A percentile compares a stretch with the other conserved stretches of the same genome.
phyloP scores from a whole-genome alignment of 1,139 yeast species.

The Nakaseomyces nivariensis region DNA sequence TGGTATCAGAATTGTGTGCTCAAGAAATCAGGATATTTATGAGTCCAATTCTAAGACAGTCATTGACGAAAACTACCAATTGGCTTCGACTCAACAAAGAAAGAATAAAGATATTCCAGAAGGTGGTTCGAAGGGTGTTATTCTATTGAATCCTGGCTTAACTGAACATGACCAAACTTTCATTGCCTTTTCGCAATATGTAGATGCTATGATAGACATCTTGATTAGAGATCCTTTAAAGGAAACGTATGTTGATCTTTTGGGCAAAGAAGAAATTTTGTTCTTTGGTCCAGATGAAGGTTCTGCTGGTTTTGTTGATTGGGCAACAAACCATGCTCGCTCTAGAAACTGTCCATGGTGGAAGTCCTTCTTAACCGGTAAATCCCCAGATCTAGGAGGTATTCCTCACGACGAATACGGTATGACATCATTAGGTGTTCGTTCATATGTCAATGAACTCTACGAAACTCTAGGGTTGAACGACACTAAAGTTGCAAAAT shows the following conservation, averaged over 20 bases:
- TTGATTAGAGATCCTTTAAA: conserved; percentile 71
- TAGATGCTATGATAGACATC: conserved; percentile 82
- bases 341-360: conserved; percentile 96
- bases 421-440: conserved; percentile 91
- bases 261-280: conserved; percentile 76
- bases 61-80: conserved; percentile 92
- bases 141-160: conserved; percentile 64
- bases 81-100: conserved; percentile 93
- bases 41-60: conserved; percentile 76
- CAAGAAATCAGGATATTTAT: conserved; percentile 79
- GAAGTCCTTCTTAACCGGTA: conserved; percentile 97
- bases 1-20: conserved; percentile 91
- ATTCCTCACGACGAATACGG: conserved; percentile 98
- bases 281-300: conserved; percentile 99
- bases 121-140: conserved; percentile 98
- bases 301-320: conserved; percentile 88
- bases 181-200: conserved; percentile 84
- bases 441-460: conserved; percentile 84
- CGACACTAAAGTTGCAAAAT: conserved; percentile 55
- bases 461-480: conserved; percentile 65
- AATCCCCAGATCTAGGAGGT: conserved; percentile 86
- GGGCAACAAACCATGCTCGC: conserved; percentile 98
- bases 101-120: conserved; percentile 98
- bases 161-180: conserved; percentile 75
- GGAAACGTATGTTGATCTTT: conserved; percentile 77